Evolutionary conservation across 805 yeast genomes (phyloP).

Genomic region (Wickerhamomyces chaumierensis): DNA sequence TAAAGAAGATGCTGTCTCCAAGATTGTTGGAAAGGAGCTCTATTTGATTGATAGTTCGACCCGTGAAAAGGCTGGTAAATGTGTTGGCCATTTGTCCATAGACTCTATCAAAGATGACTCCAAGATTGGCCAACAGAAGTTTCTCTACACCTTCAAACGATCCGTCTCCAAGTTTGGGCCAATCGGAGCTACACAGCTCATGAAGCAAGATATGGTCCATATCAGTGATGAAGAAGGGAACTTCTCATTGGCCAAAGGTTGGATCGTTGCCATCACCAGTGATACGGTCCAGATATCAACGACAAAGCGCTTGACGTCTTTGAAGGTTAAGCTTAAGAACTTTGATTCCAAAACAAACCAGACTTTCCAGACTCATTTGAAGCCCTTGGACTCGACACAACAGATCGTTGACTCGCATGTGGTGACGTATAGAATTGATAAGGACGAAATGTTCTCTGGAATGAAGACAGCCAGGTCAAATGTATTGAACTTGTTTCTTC

Average conservation of each 20-base stretch:
- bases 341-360: constrained; percentile 38
- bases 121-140: constrained; percentile 18
- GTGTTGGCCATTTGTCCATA: constrained; percentile 41
- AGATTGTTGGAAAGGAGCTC: constrained; percentile 45
- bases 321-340: constrained; percentile 20
- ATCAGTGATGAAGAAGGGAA: constrained; percentile 77
- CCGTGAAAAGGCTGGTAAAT: constrained; percentile 55
- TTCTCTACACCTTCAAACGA: constrained; percentile 39
- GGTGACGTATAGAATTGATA: constrained; percentile 55
- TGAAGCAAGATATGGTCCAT: constrained; percentile 50
- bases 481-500: constrained; percentile 51
- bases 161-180: constrained; percentile 2
- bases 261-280: constrained; percentile 32
- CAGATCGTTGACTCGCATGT: constrained; percentile 1
- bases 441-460: constrained; percentile 66
- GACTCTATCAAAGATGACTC: constrained; percentile 11
- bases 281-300: constrained; percentile 37
- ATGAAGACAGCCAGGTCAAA: constrained; percentile 71
- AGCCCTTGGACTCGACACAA: constrained; percentile 8
- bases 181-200: constrained; percentile 31
- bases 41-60: constrained; percentile 40
- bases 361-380: constrained; percentile 37
- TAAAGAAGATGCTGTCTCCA: constrained; percentile 56
- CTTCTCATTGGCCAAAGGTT: constrained; percentile 60
- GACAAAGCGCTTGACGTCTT: constrained; percentile 37